These are phyloP conservation scores for Pseudogymnoascus sp. DNA, from an alignment of 2,329 filamentous ascomycete species.

Conservation along the genomic window DNA sequence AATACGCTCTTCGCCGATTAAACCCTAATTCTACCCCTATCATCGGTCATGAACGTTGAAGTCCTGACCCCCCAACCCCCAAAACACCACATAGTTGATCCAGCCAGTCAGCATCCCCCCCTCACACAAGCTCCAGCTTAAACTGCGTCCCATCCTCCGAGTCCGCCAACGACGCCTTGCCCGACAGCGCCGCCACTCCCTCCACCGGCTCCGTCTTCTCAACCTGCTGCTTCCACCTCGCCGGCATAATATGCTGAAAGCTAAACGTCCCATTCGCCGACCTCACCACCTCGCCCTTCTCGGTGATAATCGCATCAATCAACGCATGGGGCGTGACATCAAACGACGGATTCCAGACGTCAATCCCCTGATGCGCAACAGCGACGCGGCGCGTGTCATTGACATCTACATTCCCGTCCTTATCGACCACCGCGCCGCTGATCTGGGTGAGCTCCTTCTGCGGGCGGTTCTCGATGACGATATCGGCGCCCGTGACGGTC, in stretches of 20 bases:
- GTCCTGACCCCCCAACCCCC: conserved; percentile 2
- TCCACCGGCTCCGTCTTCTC: conserved; percentile 11
- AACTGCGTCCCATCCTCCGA: conserved; percentile 17
- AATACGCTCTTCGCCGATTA: neutral
- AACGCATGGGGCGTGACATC: conserved; percentile 84
- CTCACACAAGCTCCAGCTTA: conserved; percentile 14
- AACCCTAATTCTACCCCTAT: neutral
- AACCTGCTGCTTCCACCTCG: conserved; percentile 37
- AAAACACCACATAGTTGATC: conserved; percentile 3
- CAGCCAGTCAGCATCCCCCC: neutral
- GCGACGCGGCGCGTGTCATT: conserved; percentile 61
- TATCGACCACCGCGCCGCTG: conserved; percentile 62
- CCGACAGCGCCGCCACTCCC: neutral
- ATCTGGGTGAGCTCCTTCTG: conserved; percentile 76
- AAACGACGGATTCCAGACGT: conserved; percentile 95
- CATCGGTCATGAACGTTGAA: conserved; percentile 3
- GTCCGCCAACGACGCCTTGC: neutral
- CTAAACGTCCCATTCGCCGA: conserved; percentile 60
- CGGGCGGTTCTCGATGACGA: conserved; percentile 84
- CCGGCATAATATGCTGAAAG: conserved; percentile 47
- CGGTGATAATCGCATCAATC: conserved; percentile 91
- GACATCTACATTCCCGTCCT: conserved; percentile 55
- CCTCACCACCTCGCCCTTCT: conserved; percentile 80
- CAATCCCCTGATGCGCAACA: conserved; percentile 67
- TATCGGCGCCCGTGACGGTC: conserved; percentile 68